Base-by-base conservation (phyloP, 108 stramenopile genomes). In the Skeletonema costatum region DNA sequence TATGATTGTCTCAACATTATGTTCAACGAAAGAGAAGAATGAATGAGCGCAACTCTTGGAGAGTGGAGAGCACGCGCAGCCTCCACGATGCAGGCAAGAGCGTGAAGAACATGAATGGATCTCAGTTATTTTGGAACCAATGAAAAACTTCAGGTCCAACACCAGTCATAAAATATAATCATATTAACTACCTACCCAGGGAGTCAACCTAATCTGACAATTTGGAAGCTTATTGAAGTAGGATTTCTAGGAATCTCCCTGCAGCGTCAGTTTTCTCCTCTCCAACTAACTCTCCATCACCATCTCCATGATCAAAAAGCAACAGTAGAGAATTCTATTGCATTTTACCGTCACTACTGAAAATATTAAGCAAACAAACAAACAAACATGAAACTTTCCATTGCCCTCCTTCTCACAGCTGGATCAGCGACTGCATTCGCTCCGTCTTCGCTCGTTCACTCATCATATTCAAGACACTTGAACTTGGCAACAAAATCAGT, bases 351-450 rank as follows among this genome's bases (percentile, higher is more conserved):
- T 19, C 21, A 53, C 16, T 51, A 51, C 53, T 6, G 29, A 25
- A 25, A 25, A 0, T 1, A 17, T 10, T 10, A 56, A 25, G 5
- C 53, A 56, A 19, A 53, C 51, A n/a, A 29, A 56, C 53, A 56
- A 25, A 21, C n/a, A 21, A 51, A 51, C 14, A 51, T 71, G 70
- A 71, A 60, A 58, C 42, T 61, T 39, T 2, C 17, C 59, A 41
- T 21, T 5, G 30, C 41, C 33, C 39, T 59, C 6, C 36, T 71
- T 2, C 41, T 61, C 13, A 39, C 70, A 29, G 19, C 30, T 12
- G 35, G n/a, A 25, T 39, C 59, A 31, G 41, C 38, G 33, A 39
- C 38, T 31, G 70, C 70, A 14, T 71, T 71, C 41, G 70, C 41
- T 30, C 59, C 70, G 1, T 44, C 60, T 9, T 21, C 41, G 36